These are phyloP conservation scores for Cydonia oblonga DNA, from an alignment of 331 rosid genomes.

Conservation along the genomic window DNA sequence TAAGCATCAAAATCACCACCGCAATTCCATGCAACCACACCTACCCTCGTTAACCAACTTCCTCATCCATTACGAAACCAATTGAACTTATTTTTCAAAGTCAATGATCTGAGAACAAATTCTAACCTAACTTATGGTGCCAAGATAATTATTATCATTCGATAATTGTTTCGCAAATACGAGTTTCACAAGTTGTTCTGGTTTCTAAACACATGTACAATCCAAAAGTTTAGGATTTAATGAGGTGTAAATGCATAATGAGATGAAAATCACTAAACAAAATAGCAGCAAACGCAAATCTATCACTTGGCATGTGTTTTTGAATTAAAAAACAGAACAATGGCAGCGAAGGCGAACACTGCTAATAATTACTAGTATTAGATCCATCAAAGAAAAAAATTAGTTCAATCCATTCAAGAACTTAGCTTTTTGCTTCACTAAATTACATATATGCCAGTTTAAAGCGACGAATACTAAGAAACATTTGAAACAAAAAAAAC, in stretches of 20 bases:
- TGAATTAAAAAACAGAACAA: neutral
- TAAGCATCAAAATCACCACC: no score
- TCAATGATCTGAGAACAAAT: no score
- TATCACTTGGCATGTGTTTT: neutral
- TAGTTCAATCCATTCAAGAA: neutral
- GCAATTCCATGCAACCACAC: no score
- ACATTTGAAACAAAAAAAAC: neutral
- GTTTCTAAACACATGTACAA: no score
- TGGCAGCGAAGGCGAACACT: neutral
- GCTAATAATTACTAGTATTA: neutral
- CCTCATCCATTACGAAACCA: no score
- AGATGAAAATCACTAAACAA: neutral
- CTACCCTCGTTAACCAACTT: no score
- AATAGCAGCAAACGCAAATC: neutral
- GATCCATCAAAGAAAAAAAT: neutral
- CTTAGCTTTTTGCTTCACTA: neutral
- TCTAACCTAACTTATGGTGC: no score
- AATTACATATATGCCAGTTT: neutral
- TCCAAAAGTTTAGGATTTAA: no score
- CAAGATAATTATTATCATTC: no score
- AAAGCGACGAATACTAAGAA: neutral
- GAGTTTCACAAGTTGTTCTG: no score
- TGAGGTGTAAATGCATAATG: neutral
- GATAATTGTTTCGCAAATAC: no score
- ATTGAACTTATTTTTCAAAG: no score